Conservation (phyloP, 2,329 filamentous ascomycete species). For the Cladosporium phlei region DNA sequence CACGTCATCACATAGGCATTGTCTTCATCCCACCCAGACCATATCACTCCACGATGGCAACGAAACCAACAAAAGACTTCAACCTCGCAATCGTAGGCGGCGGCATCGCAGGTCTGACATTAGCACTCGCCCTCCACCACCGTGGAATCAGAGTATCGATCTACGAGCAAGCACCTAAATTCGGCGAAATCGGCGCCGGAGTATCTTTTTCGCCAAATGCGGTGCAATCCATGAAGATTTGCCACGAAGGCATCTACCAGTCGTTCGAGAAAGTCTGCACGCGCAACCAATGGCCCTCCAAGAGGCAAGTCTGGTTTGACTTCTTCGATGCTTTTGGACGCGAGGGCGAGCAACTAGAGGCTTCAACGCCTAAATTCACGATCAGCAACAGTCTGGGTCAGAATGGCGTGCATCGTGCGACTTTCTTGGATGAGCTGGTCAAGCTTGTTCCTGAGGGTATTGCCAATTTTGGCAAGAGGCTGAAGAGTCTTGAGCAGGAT, state of each 20-base stretch:
- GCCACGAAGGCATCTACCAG: slow-evolving; percentile 43
- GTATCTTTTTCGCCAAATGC: slow-evolving; percentile 55
- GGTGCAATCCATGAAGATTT: slow-evolving; percentile 48
- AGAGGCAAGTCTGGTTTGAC: slow-evolving; percentile 40
- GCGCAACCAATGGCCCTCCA: slow-evolving; percentile 33
- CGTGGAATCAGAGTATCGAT: slow-evolving; percentile 44
- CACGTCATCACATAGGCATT: not conserved
- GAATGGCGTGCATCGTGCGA: slow-evolving; percentile 42
- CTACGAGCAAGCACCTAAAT: slow-evolving; percentile 53
- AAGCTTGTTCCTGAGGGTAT: slow-evolving; percentile 42
- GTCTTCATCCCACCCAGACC: too few relatives aligned
- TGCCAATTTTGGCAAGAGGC: slow-evolving; percentile 29
- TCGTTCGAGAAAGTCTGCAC: slow-evolving; percentile 43
- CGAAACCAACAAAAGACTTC: slow-evolving; percentile 13
- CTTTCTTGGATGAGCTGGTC: slow-evolving; percentile 47
- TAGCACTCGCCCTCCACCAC: slow-evolving; percentile 50
- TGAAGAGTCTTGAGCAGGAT: slow-evolving; percentile 26
- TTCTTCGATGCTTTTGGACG: slow-evolving; percentile 35
- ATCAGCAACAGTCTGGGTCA: slow-evolving; percentile 26
- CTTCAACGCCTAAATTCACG: slow-evolving; percentile 21
- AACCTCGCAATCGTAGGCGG: slow-evolving; percentile 47
- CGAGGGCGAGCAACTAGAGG: slow-evolving; percentile 21
- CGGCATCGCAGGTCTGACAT: slow-evolving; percentile 53
- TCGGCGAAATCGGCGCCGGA: slow-evolving; percentile 56
- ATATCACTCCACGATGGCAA: not conserved